Conservation (phyloP, 1,284 basidiomycete genomes). For the Microbotryomycetes sp. region DNA sequence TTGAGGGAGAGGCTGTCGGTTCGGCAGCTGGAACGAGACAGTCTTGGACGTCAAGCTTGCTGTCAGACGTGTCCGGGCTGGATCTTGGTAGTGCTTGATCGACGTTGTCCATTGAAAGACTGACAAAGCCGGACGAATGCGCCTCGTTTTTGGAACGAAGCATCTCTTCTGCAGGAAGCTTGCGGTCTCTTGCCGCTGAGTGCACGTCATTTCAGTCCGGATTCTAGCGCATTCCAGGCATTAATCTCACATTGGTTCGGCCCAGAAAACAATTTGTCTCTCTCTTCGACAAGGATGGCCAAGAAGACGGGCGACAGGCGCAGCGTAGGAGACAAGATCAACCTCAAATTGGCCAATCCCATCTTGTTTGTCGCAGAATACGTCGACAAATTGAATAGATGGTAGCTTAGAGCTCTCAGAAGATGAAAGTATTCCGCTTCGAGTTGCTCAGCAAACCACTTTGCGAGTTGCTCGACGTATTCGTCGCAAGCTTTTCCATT, state of each 20-base stretch:
- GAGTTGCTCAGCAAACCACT: slow-evolving; percentile 21
- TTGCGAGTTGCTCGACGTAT: slow-evolving; percentile 18
- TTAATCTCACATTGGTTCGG: background rate
- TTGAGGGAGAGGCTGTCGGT: too few species aligned
- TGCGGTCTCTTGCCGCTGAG: too few species aligned
- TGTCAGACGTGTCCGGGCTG: too few species aligned
- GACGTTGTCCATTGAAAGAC: too few species aligned
- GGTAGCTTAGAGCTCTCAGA: slow-evolving; percentile 29
- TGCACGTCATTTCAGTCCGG: too few species aligned
- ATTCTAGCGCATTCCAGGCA: too few species aligned
- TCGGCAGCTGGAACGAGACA: too few species aligned
- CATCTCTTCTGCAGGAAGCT: too few species aligned
- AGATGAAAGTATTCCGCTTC: slow-evolving; percentile 26
- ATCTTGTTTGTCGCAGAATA: slow-evolving; percentile 31
- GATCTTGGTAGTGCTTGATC: too few species aligned
- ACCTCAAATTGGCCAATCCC: slow-evolving; percentile 30
- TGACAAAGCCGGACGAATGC: too few species aligned
- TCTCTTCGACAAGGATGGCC: slow-evolving; percentile 28
- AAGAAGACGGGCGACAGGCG: slow-evolving; percentile 31
- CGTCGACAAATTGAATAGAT: slow-evolving; percentile 25
- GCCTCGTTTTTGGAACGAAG: too few species aligned
- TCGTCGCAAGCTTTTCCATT: slow-evolving; percentile 7
- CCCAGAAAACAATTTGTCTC: slow-evolving; percentile 20
- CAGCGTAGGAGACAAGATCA: slow-evolving; percentile 34
- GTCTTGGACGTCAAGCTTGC: too few species aligned